Percentiles rank a stretch among this genome's conserved stretches.
Evolutionary conservation across 345 rosid species (phyloP).

Genomic region (Ailanthus altissimus): DNA sequence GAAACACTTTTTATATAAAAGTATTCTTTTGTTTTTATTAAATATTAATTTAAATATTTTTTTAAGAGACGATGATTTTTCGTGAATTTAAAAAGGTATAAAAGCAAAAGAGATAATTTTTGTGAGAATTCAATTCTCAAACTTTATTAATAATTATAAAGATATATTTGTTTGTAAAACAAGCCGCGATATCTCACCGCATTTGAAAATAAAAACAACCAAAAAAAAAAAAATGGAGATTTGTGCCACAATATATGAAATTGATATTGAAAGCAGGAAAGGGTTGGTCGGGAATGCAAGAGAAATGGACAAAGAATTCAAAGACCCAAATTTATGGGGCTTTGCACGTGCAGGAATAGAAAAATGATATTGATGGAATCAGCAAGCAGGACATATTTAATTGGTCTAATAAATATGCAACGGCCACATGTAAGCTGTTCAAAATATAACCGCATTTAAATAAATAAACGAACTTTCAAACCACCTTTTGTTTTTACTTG

Average conservation of each 20-base stretch:
- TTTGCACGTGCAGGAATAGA: slow-evolving; percentile 4
- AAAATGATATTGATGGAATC: neutral
- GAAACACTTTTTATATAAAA: too few relatives aligned
- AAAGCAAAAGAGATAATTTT: too few relatives aligned
- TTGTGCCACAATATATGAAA: neutral
- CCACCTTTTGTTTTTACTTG: neutral
- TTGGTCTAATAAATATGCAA: slow-evolving; percentile 1
- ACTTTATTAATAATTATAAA: too few relatives aligned
- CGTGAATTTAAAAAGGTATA: too few relatives aligned
- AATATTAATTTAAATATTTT: too few relatives aligned
- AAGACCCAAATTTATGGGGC: neutral
- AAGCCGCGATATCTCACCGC: too few relatives aligned
- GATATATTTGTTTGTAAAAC: too few relatives aligned
- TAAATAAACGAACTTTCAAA: neutral
- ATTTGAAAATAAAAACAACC: too few relatives aligned
- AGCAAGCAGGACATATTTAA: neutral
- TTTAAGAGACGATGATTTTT: too few relatives aligned
- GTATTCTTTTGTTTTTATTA: too few relatives aligned
- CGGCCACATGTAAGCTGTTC: neutral
- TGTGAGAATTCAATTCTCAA: too few relatives aligned
- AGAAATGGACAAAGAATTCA: neutral
- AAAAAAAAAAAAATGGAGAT: neutral
- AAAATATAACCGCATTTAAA: neutral
- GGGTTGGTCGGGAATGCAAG: neutral
- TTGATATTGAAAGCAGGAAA: neutral